Evolutionary conservation across 2,329 filamentous ascomycete genomes (phyloP).

Genomic region (Hypoxylon sp.): DNA sequence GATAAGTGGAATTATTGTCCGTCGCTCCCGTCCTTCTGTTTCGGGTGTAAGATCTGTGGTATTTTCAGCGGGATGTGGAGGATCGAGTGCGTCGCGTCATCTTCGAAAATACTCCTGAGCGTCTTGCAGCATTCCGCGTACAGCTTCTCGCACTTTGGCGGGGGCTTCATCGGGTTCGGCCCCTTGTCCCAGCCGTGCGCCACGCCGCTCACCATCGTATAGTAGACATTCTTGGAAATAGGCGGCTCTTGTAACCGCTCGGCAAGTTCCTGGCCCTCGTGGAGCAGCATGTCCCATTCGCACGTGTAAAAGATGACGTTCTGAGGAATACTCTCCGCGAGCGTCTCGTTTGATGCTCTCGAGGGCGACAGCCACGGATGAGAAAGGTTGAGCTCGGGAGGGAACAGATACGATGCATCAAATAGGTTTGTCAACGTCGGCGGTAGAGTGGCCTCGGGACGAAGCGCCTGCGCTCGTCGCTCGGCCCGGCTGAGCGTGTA

Average conservation of each 20-base stretch:
- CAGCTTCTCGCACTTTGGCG: conserved; percentile 58
- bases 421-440: conserved; percentile 67
- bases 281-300: conserved; percentile 71
- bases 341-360: conserved; percentile 60
- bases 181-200: conserved; percentile 73
- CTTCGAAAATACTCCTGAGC: conserved; percentile 55
- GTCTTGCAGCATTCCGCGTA: conserved; percentile 63
- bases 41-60: conserved; percentile 17
- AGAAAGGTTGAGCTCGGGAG: conserved; percentile 56
- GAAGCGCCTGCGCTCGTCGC: conserved; percentile 61
- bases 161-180: conserved; percentile 64
- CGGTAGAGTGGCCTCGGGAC: conserved; percentile 66
- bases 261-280: conserved; percentile 67
- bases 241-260: conserved; percentile 59
- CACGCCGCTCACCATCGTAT: conserved; percentile 65
- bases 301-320: conserved; percentile 67
- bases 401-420: conserved; percentile 68
- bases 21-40: conserved; percentile 12
- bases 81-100: conserved; percentile 25
- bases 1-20: conserved; percentile 12
- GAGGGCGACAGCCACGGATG: conserved; percentile 67
- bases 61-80: conserved; percentile 32
- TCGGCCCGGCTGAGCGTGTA: conserved; percentile 64
- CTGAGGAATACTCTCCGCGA: conserved; percentile 56
- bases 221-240: conserved; percentile 63